These are phyloP conservation scores for Juncus effusus DNA, from an alignment of 176 grass and related monocot genomes.

Conservation along the genomic window DNA sequence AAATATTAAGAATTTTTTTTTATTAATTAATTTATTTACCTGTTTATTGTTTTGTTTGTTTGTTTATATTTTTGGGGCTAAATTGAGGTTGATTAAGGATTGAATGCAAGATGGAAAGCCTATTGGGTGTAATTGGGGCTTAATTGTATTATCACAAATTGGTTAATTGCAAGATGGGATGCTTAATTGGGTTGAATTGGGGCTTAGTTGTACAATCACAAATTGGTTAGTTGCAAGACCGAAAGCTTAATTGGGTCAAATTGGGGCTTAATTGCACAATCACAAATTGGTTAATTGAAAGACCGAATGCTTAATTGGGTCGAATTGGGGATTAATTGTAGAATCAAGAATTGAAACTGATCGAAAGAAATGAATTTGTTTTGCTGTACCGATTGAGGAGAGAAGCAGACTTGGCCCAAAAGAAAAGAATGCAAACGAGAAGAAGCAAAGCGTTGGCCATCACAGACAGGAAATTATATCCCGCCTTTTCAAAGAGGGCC, in stretches of 20 bases:
- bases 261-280: neutral
- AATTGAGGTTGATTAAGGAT: neutral
- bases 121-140: neutral
- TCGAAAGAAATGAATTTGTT: neutral
- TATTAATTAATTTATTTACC: too few relatives aligned
- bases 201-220: too few relatives aligned
- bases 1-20: neutral
- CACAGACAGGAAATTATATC: constrained; percentile 87
- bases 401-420: constrained; percentile 94
- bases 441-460: constrained; percentile 83
- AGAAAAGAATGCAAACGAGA: constrained; percentile 90
- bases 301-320: too few relatives aligned
- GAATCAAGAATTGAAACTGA: neutral
- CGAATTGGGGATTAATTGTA: neutral
- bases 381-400: constrained; percentile 69
- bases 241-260: too few relatives aligned
- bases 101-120: neutral
- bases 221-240: too few relatives aligned
- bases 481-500: constrained; percentile 83
- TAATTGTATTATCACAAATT: neutral
- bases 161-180: too few relatives aligned
- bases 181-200: too few relatives aligned
- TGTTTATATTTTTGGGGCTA: too few relatives aligned
- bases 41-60: too few relatives aligned
- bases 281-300: neutral